Evolutionary conservation across 306 rosid genomes (phyloP).

Genomic region (apple (Malus domestica)): ASM211411v1 NC_041800.1:28861233-28861732

Average conservation of each 20-base stretch:
- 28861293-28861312: constrained; percentile 7
- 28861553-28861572: too few relatives aligned
- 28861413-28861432: neutral
- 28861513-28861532: too few relatives aligned
- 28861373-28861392: neutral
- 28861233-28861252: neutral
- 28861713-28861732: too few relatives aligned
- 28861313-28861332: neutral
- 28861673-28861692: too few relatives aligned
- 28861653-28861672: too few relatives aligned
- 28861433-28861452: neutral
- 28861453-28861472: neutral
- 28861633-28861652: too few relatives aligned
- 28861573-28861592: too few relatives aligned
- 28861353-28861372: neutral
- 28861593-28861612: too few relatives aligned
- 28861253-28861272: constrained; percentile 27
- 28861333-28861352: neutral
- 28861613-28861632: too few relatives aligned
- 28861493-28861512: too few relatives aligned
- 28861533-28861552: too few relatives aligned
- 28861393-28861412: neutral
- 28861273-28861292: neutral
- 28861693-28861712: too few relatives aligned
- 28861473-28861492: neutral